These are phyloP conservation scores for Dioscorea dumetorum DNA, from an alignment of 106 monocot species.

Conservation along the genomic window DNA sequence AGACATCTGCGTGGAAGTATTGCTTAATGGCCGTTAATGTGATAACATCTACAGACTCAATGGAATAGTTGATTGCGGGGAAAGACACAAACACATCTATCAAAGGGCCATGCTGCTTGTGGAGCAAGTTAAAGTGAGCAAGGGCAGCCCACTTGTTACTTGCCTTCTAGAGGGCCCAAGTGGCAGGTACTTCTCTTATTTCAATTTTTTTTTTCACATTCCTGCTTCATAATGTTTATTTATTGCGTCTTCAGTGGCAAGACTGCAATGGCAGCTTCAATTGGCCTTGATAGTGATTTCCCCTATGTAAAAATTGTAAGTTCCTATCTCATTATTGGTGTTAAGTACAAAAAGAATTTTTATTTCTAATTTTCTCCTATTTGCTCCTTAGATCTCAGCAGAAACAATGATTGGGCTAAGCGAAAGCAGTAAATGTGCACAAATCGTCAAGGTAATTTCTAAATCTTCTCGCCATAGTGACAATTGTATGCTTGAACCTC, in stretches of 20 bases:
- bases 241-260: slow-evolving; percentile 68
- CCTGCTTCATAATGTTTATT: background rate
- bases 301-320: slow-evolving; percentile 97
- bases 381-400: slow-evolving; percentile 62
- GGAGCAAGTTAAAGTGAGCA: slow-evolving; percentile 91
- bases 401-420: slow-evolving; percentile 95
- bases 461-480: background rate
- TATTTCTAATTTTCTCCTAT: background rate
- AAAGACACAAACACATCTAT: slow-evolving; percentile 67
- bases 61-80: slow-evolving; percentile 91
- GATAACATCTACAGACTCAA: slow-evolving; percentile 46
- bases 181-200: slow-evolving; percentile 55
- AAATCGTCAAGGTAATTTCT: slow-evolving; percentile 72
- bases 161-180: slow-evolving; percentile 90
- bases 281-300: slow-evolving; percentile 94
- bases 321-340: background rate
- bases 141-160: slow-evolving; percentile 89
- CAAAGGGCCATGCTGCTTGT: slow-evolving; percentile 80
- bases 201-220: slow-evolving; percentile 2
- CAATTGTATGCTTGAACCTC: too few relatives aligned
- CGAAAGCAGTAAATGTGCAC: slow-evolving; percentile 89
- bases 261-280: slow-evolving; percentile 79
- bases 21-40: too few relatives aligned
- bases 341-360: too few relatives aligned
- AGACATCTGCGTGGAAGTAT: too few relatives aligned